phyloP scores from a whole-genome alignment of 1,284 basidiomycete species.

The Ceratobasidium sp. region DNA sequence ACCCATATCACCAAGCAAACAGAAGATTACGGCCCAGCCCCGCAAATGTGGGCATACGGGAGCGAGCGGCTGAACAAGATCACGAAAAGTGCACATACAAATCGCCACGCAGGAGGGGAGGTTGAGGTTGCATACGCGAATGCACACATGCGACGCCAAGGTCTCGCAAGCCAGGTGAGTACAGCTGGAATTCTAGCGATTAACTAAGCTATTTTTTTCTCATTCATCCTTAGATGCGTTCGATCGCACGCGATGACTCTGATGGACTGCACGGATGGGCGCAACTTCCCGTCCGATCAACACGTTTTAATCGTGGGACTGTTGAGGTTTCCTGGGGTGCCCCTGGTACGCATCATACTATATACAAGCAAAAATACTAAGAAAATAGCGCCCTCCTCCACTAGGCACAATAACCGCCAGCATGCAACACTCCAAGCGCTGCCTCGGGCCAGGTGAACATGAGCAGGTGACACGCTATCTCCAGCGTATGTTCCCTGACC shows the following conservation, averaged over 20 bases:
- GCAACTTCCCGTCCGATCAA: neutral
- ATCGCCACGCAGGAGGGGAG: constrained; percentile 6
- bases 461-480: neutral
- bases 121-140: neutral
- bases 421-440: neutral
- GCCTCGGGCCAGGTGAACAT: neutral
- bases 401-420: neutral
- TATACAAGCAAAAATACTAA: neutral
- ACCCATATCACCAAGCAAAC: constrained; percentile 3
- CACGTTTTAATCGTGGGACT: neutral
- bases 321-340: neutral
- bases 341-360: neutral
- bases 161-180: neutral
- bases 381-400: neutral
- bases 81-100: constrained; percentile 1
- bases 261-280: neutral
- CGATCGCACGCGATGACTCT: neutral
- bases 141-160: constrained; percentile 8
- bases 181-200: neutral
- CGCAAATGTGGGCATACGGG: constrained; percentile 22
- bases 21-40: constrained; percentile 9
- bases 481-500: neutral
- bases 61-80: constrained; percentile 4
- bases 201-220: neutral
- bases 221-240: neutral